Base-by-base conservation (phyloP, 2,329 filamentous ascomycete species). In the Amauroascus verrucosus region DNA sequence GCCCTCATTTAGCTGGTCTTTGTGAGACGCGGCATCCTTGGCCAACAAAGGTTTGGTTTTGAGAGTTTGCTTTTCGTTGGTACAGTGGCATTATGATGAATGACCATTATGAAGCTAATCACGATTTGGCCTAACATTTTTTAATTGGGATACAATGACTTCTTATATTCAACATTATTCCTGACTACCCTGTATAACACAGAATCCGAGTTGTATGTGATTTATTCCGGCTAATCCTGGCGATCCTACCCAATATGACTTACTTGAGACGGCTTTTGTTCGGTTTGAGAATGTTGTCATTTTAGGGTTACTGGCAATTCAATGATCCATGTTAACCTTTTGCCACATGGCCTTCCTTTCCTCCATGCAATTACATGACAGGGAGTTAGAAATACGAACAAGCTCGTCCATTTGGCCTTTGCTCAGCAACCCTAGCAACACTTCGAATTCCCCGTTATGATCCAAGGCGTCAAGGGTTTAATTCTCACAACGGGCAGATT, bases 81-180 rank as follows among this genome's bases (percentile, higher is more conserved):
- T 30, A 28, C 26, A 35, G 37, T 38, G 46, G 46, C 46, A 26
- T 37, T 48, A 38, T 38, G 32, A 28, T 16, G 11, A 26, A 48
- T 48, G 32, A 40, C 18, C 8, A 16, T 48, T 11, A 48, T 48
- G 46, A 48, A 38, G 26, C 33, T 48, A 40, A 48, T 48, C 32
- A 48, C 32, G 4, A 16, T 37, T 38, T 7, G 14, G 18, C 2
- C 18, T 28, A 48, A 38, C 11, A 38, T 28, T 28, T 38, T 48
- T 26, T 28, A 26, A 28, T 45, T 45, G 41, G 24, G 24, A 24
- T 38, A 38, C 14, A 24, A 5, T 7, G 20, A 13, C 22, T 28
- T 48, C 7, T 48, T 48, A 22, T 18, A 7, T 48, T 24, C 30
- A 43, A 24, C 20, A 26, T 43, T 20, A 43, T 43, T 28, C 24